phyloP scores from a whole-genome alignment of 2,329 filamentous ascomycete genomes.

The Epichloe festucae region DNA sequence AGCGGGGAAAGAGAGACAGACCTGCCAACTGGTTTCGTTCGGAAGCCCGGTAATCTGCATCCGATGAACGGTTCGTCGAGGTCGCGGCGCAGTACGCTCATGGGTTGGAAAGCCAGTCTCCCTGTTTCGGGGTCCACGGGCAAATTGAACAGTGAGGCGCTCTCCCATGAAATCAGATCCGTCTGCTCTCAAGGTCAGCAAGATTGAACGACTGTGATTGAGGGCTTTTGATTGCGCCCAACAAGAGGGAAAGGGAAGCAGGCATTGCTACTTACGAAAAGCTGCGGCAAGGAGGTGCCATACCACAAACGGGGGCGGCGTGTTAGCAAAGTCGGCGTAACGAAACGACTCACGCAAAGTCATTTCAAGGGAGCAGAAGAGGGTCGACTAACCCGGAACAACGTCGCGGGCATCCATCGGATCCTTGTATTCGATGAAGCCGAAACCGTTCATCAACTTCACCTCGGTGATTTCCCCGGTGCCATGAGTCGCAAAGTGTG shows the following conservation, averaged over 20 bases:
- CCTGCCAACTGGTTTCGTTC: conserved; percentile 99
- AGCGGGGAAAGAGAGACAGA: conserved; percentile 62
- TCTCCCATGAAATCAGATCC: conserved; percentile 97
- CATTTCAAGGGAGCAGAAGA: neutral
- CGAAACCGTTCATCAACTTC: conserved; percentile 99
- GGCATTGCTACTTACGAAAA: conserved; percentile 41
- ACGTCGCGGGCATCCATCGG: conserved; percentile 96
- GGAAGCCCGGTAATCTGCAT: conserved; percentile 98
- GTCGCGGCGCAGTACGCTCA: conserved; percentile 54
- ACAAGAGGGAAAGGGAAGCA: neutral
- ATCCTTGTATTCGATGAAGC: conserved; percentile 99
- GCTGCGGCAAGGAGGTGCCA: conserved; percentile 25
- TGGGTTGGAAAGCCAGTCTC: conserved; percentile 36
- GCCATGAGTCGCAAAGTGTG: conserved; percentile 89
- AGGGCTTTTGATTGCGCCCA: neutral
- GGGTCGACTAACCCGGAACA: conserved; percentile 66
- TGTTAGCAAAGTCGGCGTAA: conserved; percentile 5
- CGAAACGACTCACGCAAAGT: neutral
- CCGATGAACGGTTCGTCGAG: conserved; percentile 84
- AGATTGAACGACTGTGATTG: neutral
- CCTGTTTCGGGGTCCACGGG: conserved; percentile 61
- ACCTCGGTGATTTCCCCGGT: conserved; percentile 97
- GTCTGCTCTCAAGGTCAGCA: conserved; percentile 41
- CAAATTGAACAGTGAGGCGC: conserved; percentile 95
- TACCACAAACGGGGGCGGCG: neutral